Evolutionary conservation across 2,329 filamentous ascomycete genomes (phyloP).

Genomic region (Aspergillus japonicus): DNA sequence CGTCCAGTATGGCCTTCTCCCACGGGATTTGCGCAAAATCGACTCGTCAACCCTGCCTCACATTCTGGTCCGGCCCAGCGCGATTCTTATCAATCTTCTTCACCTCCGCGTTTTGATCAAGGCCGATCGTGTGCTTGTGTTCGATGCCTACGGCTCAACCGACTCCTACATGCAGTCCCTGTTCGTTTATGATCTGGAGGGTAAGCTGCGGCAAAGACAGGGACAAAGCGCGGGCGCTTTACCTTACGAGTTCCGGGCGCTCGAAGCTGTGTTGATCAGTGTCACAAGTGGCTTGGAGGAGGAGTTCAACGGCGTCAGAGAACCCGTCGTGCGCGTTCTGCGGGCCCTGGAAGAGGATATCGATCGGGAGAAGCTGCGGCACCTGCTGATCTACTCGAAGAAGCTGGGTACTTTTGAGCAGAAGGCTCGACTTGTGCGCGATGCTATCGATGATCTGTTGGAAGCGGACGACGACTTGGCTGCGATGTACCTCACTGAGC

Average conservation of each 20-base stretch:
- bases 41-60: constrained; percentile 94
- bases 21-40: constrained; percentile 94
- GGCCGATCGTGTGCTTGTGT: constrained; percentile 87
- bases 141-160: constrained; percentile 92
- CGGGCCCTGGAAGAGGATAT: constrained; percentile 94
- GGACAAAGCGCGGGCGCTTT: constrained; percentile 57
- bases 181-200: constrained; percentile 97
- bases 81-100: constrained; percentile 93
- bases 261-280: constrained; percentile 92
- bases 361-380: constrained; percentile 85
- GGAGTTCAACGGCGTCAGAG: constrained; percentile 90
- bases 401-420: constrained; percentile 96
- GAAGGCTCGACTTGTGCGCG: constrained; percentile 88
- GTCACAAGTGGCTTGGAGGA: constrained; percentile 89
- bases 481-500: constrained; percentile 93
- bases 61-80: constrained; percentile 87
- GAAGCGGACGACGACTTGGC: constrained; percentile 95
- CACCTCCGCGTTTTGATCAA: constrained; percentile 96
- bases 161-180: constrained; percentile 93
- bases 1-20: constrained; percentile 81
- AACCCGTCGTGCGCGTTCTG: constrained; percentile 85
- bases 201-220: constrained; percentile 81
- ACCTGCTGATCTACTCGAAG: constrained; percentile 91
- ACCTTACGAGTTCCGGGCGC: constrained; percentile 92
- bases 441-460: constrained; percentile 90